Conservation (phyloP, 306 rosid genomes). For the Medicago ruthenica region DNA sequence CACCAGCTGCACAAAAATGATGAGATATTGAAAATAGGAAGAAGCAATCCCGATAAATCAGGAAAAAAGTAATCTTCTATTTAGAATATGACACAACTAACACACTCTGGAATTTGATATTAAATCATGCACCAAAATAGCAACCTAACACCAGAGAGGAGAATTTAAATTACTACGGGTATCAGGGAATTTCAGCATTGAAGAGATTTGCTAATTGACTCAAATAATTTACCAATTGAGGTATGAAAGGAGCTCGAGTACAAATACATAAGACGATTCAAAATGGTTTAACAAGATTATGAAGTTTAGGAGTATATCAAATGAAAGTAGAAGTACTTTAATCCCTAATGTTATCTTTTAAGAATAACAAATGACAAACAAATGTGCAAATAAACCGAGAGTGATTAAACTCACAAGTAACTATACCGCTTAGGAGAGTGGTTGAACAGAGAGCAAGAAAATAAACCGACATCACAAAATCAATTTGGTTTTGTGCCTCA, state of each 20-base stretch:
- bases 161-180: not conserved
- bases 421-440: not conserved
- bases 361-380: not conserved
- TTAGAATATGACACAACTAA: slow-evolving; percentile 16
- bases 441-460: not conserved
- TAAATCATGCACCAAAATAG: not conserved
- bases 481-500: not conserved
- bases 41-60: slow-evolving; percentile 6
- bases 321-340: not conserved
- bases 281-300: not conserved
- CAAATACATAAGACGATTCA: not conserved
- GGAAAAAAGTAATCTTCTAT: slow-evolving; percentile 9
- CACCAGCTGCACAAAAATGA: slow-evolving; percentile 75
- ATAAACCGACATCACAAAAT: not conserved
- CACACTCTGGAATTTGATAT: slow-evolving; percentile 8
- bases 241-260: not conserved
- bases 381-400: not conserved
- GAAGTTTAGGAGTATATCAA: not conserved
- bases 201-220: not conserved
- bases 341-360: not conserved
- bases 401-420: not conserved
- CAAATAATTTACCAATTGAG: slow-evolving; percentile 2
- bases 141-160: not conserved
- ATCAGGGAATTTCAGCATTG: not conserved
- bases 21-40: slow-evolving; percentile 9